Evolutionary conservation across 2,329 filamentous ascomycete species (phyloP).

Genomic region (Aspergillus piperis): DNA sequence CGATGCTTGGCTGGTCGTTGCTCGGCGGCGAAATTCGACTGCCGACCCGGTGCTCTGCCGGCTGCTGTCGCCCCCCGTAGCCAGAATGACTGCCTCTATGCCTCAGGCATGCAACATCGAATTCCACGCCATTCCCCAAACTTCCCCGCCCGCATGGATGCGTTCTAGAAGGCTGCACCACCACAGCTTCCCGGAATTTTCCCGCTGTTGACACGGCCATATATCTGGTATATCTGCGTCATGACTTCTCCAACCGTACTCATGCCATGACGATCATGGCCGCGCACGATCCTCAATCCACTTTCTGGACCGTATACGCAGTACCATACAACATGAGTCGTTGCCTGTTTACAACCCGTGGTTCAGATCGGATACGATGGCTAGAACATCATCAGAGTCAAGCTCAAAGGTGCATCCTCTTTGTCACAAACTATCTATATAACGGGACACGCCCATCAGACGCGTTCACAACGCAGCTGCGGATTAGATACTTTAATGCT

Average conservation of each 20-base stretch:
- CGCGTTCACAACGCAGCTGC: neutral
- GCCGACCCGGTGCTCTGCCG: slow-evolving; percentile 28
- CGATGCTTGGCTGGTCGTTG: slow-evolving; percentile 11
- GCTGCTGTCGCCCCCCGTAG: slow-evolving; percentile 23
- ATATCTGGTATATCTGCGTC: neutral
- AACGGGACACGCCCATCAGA: neutral
- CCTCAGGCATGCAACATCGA: slow-evolving; percentile 10
- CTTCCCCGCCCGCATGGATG: neutral
- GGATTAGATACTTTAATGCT: neutral
- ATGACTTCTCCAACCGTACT: neutral
- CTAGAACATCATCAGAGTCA: slow-evolving; percentile 1
- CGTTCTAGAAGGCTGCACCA: neutral
- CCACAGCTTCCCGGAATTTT: neutral
- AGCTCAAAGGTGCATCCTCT: neutral
- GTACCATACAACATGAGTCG: slow-evolving; percentile 2
- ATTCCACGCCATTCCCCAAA: neutral
- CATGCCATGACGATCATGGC: neutral
- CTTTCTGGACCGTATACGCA: slow-evolving; percentile 1
- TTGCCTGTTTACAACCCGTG: slow-evolving; percentile 6
- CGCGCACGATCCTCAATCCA: neutral
- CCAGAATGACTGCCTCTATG: neutral
- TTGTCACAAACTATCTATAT: neutral
- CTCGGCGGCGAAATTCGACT: slow-evolving; percentile 36
- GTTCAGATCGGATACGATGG: slow-evolving; percentile 9
- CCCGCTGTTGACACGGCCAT: neutral